Conservation (phyloP, 495 filamentous ascomycete genomes). For the Thozetella sp. region DNA sequence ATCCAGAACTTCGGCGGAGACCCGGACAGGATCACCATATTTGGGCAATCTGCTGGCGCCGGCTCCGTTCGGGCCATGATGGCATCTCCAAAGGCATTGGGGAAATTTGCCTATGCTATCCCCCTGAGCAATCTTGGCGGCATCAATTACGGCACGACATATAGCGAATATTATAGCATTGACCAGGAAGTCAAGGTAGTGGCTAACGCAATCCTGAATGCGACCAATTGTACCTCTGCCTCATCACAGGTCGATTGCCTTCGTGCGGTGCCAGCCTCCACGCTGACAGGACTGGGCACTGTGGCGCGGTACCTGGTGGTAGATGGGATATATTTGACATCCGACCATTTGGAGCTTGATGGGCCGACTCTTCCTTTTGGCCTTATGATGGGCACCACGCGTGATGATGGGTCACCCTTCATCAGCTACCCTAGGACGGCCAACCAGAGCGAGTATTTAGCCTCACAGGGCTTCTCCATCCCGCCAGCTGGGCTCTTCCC, state of each 20-base stretch:
- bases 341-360: slow-evolving; percentile 28
- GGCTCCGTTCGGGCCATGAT: slow-evolving; percentile 54
- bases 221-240: slow-evolving; percentile 40
- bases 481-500: slow-evolving; percentile 36
- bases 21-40: slow-evolving; percentile 56
- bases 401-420: slow-evolving; percentile 51
- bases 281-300: slow-evolving; percentile 23
- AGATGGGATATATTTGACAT: slow-evolving; percentile 46
- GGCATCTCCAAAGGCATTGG: slow-evolving; percentile 49
- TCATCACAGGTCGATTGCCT: slow-evolving; percentile 47
- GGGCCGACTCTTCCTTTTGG: slow-evolving; percentile 26
- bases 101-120: slow-evolving; percentile 52
- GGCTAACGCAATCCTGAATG: slow-evolving; percentile 40
- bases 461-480: slow-evolving; percentile 36
- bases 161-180: slow-evolving; percentile 50
- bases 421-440: slow-evolving; percentile 38
- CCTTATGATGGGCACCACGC: slow-evolving; percentile 48
- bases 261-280: slow-evolving; percentile 34
- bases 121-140: slow-evolving; percentile 51
- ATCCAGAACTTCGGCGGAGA: slow-evolving; percentile 65
- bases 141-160: slow-evolving; percentile 41
- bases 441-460: slow-evolving; percentile 32
- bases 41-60: slow-evolving; percentile 58
- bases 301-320: slow-evolving; percentile 41
- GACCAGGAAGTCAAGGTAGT: slow-evolving; percentile 32